These are phyloP conservation scores for Pittosporum tobira DNA, from an alignment of 129 eudicot genomes.

Conservation along the genomic window DNA sequence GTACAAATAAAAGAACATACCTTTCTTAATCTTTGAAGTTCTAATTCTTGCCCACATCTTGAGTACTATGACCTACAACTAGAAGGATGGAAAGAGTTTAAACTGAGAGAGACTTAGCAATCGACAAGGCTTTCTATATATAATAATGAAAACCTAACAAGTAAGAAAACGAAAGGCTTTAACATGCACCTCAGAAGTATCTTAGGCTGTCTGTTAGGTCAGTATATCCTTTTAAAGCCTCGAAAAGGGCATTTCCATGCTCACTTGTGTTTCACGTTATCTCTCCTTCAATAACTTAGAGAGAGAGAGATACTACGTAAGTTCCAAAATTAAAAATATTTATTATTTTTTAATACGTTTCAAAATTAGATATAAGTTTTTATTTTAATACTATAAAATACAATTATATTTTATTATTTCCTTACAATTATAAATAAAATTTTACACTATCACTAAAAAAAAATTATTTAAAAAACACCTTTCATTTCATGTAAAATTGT, in stretches of 20 bases:
- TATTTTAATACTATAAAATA: no score
- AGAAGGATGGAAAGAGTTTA: conserved; percentile 1
- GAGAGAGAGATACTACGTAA: conserved; percentile 8
- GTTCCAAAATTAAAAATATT: no score
- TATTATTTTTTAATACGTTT: no score
- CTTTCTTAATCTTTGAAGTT: conserved; percentile 17
- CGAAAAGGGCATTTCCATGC: conserved; percentile 7
- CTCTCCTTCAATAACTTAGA: neutral
- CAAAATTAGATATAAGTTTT: no score
- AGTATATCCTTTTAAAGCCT: conserved; percentile 24
- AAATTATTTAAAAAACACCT: no score
- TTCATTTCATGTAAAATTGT: no score
- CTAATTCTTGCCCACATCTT: conserved; percentile 30
- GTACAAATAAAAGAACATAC: conserved; percentile 14
- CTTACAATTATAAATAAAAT: no score
- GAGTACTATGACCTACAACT: neutral
- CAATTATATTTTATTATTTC: no score
- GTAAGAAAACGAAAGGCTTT: neutral
- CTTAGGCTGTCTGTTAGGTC: conserved; percentile 18
- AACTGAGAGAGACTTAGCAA: neutral
- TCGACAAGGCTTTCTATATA: conserved; percentile 7
- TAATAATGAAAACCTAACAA: conserved; percentile 10
- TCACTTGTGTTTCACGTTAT: conserved; percentile 13
- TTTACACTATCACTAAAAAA: no score
- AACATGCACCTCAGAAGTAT: conserved; percentile 11